These are phyloP conservation scores for Mycosphaerelloides madeirae DNA, from an alignment of 2,329 filamentous ascomycete species.

Conservation along the genomic window DNA sequence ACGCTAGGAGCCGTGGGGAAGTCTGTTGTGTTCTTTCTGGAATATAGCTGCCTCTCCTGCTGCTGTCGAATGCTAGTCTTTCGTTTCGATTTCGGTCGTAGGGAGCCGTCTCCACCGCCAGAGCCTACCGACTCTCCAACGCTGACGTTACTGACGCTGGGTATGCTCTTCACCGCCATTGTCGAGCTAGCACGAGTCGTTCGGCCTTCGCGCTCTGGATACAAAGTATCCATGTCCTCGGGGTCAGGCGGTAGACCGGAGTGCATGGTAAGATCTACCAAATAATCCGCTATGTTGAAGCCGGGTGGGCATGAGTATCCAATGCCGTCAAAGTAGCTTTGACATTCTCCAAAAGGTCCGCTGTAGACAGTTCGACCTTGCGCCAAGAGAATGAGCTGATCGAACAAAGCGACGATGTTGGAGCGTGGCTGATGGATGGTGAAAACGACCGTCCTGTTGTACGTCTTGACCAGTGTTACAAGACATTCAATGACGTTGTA, in stretches of 20 bases:
- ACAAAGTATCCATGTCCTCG: constrained; percentile 53
- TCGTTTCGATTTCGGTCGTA: constrained; percentile 64
- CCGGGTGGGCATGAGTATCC: constrained; percentile 92
- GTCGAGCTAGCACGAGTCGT: constrained; percentile 81
- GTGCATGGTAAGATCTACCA: constrained; percentile 97
- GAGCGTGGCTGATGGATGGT: constrained; percentile 97
- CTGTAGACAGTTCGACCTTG: constrained; percentile 90
- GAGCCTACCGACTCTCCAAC: constrained; percentile 54
- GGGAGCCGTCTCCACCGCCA: constrained; percentile 33
- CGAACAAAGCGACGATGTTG: constrained; percentile 96
- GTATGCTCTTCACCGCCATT: constrained; percentile 81
- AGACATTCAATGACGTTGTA: constrained; percentile 97
- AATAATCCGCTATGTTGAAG: constrained; percentile 97
- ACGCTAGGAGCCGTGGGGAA: constrained; percentile 40
- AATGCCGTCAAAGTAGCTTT: constrained; percentile 85
- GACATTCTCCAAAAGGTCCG: constrained; percentile 81
- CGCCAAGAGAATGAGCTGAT: constrained; percentile 85
- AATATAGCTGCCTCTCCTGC: constrained; percentile 88
- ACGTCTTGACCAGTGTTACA: constrained; percentile 89
- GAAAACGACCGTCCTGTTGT: constrained; percentile 95
- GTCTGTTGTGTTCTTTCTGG: constrained; percentile 64
- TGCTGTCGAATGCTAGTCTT: constrained; percentile 76
- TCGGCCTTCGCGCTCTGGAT: constrained; percentile 55
- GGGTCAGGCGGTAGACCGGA: constrained; percentile 59
- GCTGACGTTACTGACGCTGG: constrained; percentile 74